Base-by-base conservation (phyloP, 1,284 basidiomycete genomes). In the Tetrapyrgos nigripes region DNA sequence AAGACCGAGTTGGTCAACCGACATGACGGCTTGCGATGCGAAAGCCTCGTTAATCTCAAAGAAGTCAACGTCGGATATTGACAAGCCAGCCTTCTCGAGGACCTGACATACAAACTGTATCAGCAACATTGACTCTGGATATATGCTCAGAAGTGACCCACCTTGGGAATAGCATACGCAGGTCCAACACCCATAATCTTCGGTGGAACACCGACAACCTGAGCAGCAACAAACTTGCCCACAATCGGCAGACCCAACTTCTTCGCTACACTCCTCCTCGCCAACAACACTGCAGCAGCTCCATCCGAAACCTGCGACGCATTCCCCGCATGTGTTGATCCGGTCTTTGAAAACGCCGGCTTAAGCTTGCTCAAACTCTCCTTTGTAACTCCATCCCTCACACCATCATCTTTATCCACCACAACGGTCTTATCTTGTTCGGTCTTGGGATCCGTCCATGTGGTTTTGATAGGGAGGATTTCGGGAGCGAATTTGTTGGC, bases 281-380 rank as follows among this genome's bases (percentile, higher is more conserved):
- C 85, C 58, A 98, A 88, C 56, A 99, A 78, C 50, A 98, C 96
- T 0, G 96, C 96, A 50, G 96, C 95, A 23, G 97, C 97, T 62
- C 97, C 97, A 70, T 99, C 97, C n/a, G 94, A 96, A 49, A 99
- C 88, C 74, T 98, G 96, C 24, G 92, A 96, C 1, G 96, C 94
- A 75, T 96, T 98, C 81, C 87, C 91, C 49, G 97, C 97, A 71
- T 97, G 95, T 2, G 97, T 98, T 19, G 84, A 78, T n/a, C 97
- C 97, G 43, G 89, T 86, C 78, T 93, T 91, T 60, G 80, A 76
- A 79, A 99, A 99, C 6, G 94, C 93, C 9, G 97, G 94, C 82
- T 97, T 98, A 69, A 99, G 85, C 83, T 97, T 98, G 55, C 78
- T 75, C 57, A 99, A 81, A 64, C 86, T 89, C 80, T 96, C 92